Evolutionary conservation across 176 grass and related monocot species (phyloP).

Genomic region (Panicum miliaceum): DNA sequence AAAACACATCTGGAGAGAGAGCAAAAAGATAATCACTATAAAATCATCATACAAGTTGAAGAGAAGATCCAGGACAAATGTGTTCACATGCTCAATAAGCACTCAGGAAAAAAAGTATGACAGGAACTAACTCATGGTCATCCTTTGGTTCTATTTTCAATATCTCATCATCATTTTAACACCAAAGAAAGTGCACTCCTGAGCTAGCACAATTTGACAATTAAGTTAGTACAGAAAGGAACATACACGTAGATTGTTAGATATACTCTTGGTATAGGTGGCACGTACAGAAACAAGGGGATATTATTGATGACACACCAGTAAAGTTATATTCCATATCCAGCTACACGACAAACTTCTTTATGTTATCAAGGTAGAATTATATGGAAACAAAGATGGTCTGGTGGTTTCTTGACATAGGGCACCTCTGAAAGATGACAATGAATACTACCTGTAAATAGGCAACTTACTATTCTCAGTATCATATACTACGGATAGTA

Average conservation of each 20-base stretch:
- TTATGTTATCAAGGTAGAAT: constrained; percentile 27
- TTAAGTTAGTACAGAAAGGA: constrained; percentile 5
- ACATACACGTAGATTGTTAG: background rate
- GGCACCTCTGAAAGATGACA: constrained; percentile 16
- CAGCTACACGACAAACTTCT: constrained; percentile 21
- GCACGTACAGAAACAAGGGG: constrained; percentile 27
- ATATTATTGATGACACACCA: constrained; percentile 6
- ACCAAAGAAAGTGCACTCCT: constrained; percentile 2
- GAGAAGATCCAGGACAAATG: background rate
- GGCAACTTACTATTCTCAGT: constrained; percentile 5
- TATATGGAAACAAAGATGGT: constrained; percentile 16
- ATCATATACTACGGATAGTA: background rate
- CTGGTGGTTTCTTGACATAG: background rate
- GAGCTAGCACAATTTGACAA: constrained; percentile 5
- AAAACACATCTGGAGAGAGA: background rate
- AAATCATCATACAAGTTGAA: constrained; percentile 16
- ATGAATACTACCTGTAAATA: background rate
- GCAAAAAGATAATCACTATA: constrained; percentile 2
- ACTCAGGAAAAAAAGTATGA: background rate
- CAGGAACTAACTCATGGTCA: background rate
- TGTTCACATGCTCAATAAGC: background rate
- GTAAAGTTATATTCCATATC: constrained; percentile 4
- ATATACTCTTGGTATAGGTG: background rate
- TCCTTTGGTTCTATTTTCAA: background rate
- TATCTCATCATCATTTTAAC: constrained; percentile 7